These are phyloP conservation scores for Rutstroemia sp. DNA, from an alignment of 2,329 filamentous ascomycete genomes.

Conservation along the genomic window DNA sequence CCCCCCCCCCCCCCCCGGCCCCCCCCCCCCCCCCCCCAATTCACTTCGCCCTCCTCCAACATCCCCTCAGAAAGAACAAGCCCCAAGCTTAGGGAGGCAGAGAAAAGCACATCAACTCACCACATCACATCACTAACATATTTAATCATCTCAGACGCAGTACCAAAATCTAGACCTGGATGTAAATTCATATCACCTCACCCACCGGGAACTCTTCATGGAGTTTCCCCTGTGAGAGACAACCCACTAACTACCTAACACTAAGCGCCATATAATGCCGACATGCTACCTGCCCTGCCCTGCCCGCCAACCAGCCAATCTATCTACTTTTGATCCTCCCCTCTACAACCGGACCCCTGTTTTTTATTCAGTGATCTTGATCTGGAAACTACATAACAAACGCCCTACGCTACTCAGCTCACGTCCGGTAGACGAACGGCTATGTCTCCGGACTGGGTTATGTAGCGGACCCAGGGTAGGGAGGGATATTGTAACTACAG, in stretches of 20 bases:
- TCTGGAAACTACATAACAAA: background rate
- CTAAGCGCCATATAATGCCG: slow-evolving; percentile 4
- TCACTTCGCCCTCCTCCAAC: too few relatives aligned
- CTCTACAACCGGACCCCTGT: background rate
- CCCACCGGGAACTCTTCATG: too few relatives aligned
- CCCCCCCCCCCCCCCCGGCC: too few relatives aligned
- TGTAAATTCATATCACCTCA: too few relatives aligned
- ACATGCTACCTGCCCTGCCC: background rate
- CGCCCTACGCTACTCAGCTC: background rate
- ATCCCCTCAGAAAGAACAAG: too few relatives aligned
- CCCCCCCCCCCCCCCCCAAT: too few relatives aligned
- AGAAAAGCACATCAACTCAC: too few relatives aligned
- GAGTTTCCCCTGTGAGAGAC: background rate
- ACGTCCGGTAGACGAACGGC: slow-evolving; percentile 84
- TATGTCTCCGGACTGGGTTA: slow-evolving; percentile 96
- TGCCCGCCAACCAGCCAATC: background rate
- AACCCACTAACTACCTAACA: background rate
- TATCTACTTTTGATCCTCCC: slow-evolving; percentile 2
- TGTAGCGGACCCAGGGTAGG: slow-evolving; percentile 95
- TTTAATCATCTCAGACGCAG: too few relatives aligned
- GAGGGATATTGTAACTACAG: slow-evolving; percentile 91
- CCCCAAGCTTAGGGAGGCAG: too few relatives aligned
- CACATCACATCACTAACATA: too few relatives aligned
- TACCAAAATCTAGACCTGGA: too few relatives aligned
- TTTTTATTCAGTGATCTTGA: too few relatives aligned